Evolutionary conservation across 1,284 basidiomycete genomes (phyloP).

Genomic region (Ustilago tritici): DNA sequence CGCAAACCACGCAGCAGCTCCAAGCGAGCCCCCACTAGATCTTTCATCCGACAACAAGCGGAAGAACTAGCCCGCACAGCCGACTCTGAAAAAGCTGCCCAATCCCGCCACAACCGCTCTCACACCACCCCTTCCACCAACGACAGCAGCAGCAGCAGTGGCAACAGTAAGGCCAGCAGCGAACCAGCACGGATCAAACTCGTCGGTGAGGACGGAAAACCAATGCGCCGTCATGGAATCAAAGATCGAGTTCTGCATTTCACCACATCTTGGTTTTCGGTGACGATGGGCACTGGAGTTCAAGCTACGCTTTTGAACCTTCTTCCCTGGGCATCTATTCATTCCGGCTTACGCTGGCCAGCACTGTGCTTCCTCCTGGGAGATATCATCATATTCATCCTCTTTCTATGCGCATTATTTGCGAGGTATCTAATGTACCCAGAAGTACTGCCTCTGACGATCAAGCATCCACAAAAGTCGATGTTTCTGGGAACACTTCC

Average conservation of each 20-base stretch:
- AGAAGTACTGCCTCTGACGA: slow-evolving; percentile 57
- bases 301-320: slow-evolving; percentile 53
- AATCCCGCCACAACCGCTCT: slow-evolving; percentile 5
- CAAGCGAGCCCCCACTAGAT: neutral
- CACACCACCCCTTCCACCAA: neutral
- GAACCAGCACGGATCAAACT: slow-evolving; percentile 39
- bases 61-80: slow-evolving; percentile 36
- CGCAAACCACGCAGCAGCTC: slow-evolving; percentile 13
- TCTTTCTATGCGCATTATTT: slow-evolving; percentile 51
- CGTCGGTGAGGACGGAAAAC: slow-evolving; percentile 45
- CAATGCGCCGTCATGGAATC: slow-evolving; percentile 42
- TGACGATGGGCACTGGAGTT: slow-evolving; percentile 61
- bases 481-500: slow-evolving; percentile 59
- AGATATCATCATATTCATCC: slow-evolving; percentile 51
- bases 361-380: slow-evolving; percentile 43
- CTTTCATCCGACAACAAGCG: slow-evolving; percentile 28
- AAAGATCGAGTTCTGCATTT: slow-evolving; percentile 54
- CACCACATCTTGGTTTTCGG: slow-evolving; percentile 60
- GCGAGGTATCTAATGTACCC: slow-evolving; percentile 59
- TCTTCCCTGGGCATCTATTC: slow-evolving; percentile 48
- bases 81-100: slow-evolving; percentile 40
- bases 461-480: slow-evolving; percentile 61
- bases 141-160: neutral
- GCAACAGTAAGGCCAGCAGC: slow-evolving; percentile 12
- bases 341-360: slow-evolving; percentile 37